Evolutionary conservation across 73 alveolate species (phyloP), one percentile per base, ranked within the genome.

Genomic region (Symbiodinium pilosum): DNA sequence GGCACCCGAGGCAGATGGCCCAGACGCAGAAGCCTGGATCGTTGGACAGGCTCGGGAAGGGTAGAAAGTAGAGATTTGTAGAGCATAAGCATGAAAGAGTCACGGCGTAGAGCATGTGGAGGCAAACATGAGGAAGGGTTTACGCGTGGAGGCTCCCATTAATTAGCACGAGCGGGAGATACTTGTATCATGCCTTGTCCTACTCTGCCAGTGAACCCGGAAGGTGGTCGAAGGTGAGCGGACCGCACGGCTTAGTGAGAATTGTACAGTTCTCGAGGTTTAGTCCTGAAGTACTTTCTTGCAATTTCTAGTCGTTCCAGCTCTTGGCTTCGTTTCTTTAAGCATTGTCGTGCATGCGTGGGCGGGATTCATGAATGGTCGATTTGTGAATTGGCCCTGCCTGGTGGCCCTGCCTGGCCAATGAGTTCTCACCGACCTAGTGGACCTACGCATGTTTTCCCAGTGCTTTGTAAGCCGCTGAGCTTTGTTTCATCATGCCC

Each of bases 11-110:
- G 75, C 75, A 21, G 97, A 91, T 32, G 97, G 97, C 40, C 97
- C 88, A 20, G 88, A 71, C 11, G 87, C 97, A 4, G 97, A 91
- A 43, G 97, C 97, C 24, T 89, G 96, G 96, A 91, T 91, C 88
- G 97, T 71, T 32, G 97, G 97, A 30, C 59, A 91, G 97, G 97
- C 81, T 2, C 16, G 94, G 44, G 43, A 20, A 14, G 41, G 88
- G 88, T 47, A 47, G 59, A 47, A 6, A 47, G 14, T 9, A 47
- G 59, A 14, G 6, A 47, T 47, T 47, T 9, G 59, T 47, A 14
- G 21, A 47, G 59, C 59, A 6, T 14, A 47, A 47, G 14, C 59
- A 14, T 47, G 6, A 0, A 9, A 64, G 81, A 4, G 5, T 30
- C 77, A 2, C 77, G 24, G 9, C 21, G 28, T 16, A 54, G 7